phyloP scores from a whole-genome alignment of 805 yeast genomes.

The Wickerhamomyces mucosus region DNA sequence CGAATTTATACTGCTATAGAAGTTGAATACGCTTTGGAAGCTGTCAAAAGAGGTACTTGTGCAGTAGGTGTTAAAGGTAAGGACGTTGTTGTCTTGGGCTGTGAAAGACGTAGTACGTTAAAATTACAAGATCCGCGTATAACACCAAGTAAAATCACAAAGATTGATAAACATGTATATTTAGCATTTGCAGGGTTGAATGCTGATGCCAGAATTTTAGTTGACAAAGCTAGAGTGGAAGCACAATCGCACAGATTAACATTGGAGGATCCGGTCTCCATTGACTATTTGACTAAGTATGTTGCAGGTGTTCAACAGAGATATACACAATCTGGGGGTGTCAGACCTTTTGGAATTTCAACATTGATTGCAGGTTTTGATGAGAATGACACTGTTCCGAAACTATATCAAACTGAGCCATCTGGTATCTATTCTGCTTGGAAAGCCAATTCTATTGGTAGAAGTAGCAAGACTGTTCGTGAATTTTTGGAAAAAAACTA shows the following conservation, averaged over 20 bases:
- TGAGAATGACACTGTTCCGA: conserved; percentile 70
- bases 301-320: conserved; percentile 98
- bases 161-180: conserved; percentile 82
- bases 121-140: conserved; percentile 95
- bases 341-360: conserved; percentile 94
- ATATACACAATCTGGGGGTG: conserved; percentile 97
- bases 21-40: conserved; percentile 96
- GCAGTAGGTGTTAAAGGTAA: conserved; percentile 95
- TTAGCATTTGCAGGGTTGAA: conserved; percentile 95
- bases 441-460: conserved; percentile 96
- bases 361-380: conserved; percentile 95
- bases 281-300: conserved; percentile 86
- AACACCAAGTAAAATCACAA: conserved; percentile 90
- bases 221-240: conserved; percentile 92
- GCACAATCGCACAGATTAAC: conserved; percentile 92
- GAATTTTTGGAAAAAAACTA: conserved; percentile 91
- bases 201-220: conserved; percentile 94
- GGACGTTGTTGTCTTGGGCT: conserved; percentile 84
- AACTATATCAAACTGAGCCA: conserved; percentile 91
- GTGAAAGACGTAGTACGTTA: conserved; percentile 92
- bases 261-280: conserved; percentile 87
- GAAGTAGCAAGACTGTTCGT: conserved; percentile 89
- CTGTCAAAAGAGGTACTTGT: conserved; percentile 96
- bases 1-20: conserved; percentile 29
- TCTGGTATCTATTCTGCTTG: conserved; percentile 95